A percentile compares a stretch with the other conserved stretches of the same genome.
Conservation (phyloP, 495 filamentous ascomycete genomes). For the Chaetomidium leptoderma region DNA sequence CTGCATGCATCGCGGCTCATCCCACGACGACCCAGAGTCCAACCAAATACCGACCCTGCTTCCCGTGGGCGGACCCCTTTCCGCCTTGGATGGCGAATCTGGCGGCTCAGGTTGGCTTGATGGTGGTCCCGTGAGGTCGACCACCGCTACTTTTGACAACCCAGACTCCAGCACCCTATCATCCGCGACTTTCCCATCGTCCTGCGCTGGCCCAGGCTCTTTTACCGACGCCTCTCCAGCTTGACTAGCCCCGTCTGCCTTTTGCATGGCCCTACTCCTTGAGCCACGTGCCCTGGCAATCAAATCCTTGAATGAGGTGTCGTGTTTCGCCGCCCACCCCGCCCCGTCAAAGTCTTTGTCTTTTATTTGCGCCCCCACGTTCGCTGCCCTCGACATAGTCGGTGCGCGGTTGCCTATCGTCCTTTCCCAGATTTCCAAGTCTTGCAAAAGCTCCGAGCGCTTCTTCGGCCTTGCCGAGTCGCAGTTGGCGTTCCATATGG, state of each 20-base stretch:
- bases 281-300: slow-evolving; percentile 60
- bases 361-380: slow-evolving; percentile 48
- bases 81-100: neutral
- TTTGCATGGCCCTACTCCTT: slow-evolving; percentile 14
- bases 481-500: slow-evolving; percentile 94
- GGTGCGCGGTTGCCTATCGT: slow-evolving; percentile 57
- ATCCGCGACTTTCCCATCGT: neutral
- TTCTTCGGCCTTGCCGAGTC: slow-evolving; percentile 69
- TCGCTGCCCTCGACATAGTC: slow-evolving; percentile 27
- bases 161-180: neutral
- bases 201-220: neutral
- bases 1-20: too few relatives aligned
- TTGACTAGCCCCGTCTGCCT: slow-evolving; percentile 5
- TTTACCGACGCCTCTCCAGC: too few relatives aligned
- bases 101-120: slow-evolving; percentile 8
- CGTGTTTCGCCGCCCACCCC: slow-evolving; percentile 70
- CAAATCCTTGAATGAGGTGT: slow-evolving; percentile 65
- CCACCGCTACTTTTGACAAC: neutral
- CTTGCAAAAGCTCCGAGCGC: slow-evolving; percentile 66
- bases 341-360: slow-evolving; percentile 78
- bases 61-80: neutral
- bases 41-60: neutral
- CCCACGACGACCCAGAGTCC: neutral
- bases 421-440: slow-evolving; percentile 79
- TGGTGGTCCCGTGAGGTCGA: slow-evolving; percentile 18